Percentiles rank a stretch among this genome's conserved stretches.
Conservation (phyloP, 2,329 filamentous ascomycete species). For the Pseudogymnoascus sp. region DNA sequence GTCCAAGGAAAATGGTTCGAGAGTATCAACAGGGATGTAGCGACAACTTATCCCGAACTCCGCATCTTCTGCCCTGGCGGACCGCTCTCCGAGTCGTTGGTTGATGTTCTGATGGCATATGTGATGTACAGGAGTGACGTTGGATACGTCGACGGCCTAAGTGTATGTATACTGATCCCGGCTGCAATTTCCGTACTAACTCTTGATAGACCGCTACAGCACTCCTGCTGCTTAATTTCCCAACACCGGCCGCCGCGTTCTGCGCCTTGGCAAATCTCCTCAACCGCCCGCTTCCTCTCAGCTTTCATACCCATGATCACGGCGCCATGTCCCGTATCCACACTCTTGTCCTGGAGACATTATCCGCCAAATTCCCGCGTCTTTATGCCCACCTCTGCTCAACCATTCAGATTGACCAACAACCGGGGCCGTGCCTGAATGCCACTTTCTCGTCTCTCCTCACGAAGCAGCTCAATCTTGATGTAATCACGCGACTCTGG, state of each 20-base stretch:
- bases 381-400: conserved; percentile 54
- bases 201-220: conserved; percentile 57
- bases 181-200: conserved; percentile 23
- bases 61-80: conserved; percentile 51
- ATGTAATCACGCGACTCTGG: conserved; percentile 67
- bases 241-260: conserved; percentile 56
- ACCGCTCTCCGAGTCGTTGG: conserved; percentile 58
- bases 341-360: conserved; percentile 58
- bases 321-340: conserved; percentile 64
- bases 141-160: conserved; percentile 66
- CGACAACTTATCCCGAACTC: conserved; percentile 61
- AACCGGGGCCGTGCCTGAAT: conserved; percentile 47
- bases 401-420: conserved; percentile 27
- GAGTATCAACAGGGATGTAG: conserved; percentile 56
- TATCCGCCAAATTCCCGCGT: conserved; percentile 55
- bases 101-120: conserved; percentile 71
- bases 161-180: conserved; percentile 40
- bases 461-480: conserved; percentile 54
- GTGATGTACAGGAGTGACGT: conserved; percentile 76
- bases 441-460: conserved; percentile 59
- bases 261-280: conserved; percentile 67
- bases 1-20: conserved; percentile 53
- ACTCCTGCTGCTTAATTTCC: conserved; percentile 63
- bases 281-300: conserved; percentile 66
- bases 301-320: conserved; percentile 64